phyloP scores from a whole-genome alignment of 441 rosid genomes.

The Corymbia citriodora region DNA sequence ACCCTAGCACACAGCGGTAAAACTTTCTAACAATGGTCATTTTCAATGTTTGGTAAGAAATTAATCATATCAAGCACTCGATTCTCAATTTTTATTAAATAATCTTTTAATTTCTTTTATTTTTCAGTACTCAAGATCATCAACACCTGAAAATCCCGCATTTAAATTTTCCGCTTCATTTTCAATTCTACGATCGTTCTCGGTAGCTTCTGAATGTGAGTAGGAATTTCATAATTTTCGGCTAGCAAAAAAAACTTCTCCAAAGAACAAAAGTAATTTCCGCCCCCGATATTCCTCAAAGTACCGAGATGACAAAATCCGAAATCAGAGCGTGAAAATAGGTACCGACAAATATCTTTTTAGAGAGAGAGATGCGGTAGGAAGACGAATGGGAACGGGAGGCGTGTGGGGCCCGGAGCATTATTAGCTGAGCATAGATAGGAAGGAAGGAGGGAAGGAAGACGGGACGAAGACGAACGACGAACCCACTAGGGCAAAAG shows the following conservation, averaged over 20 bases:
- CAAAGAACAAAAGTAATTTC: not conserved
- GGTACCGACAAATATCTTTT: not conserved
- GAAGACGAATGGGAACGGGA: not conserved
- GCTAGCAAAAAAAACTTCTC: not conserved
- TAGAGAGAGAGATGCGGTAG: not conserved
- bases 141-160: not conserved
- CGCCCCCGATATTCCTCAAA: not conserved
- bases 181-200: not conserved
- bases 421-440: not conserved
- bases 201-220: not conserved
- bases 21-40: not conserved
- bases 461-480: not conserved
- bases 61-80: rapidly evolving
- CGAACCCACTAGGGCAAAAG: not conserved
- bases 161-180: not conserved
- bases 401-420: not conserved
- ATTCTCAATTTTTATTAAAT: not conserved
- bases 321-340: not conserved
- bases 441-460: not conserved
- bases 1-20: rapidly evolving
- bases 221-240: not conserved
- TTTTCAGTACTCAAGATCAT: not conserved
- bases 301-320: not conserved
- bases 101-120: not conserved
- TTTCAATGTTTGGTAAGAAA: not conserved